phyloP scores from a whole-genome alignment of 768 basidiomycete species.

The Pisolithus albus region DNA sequence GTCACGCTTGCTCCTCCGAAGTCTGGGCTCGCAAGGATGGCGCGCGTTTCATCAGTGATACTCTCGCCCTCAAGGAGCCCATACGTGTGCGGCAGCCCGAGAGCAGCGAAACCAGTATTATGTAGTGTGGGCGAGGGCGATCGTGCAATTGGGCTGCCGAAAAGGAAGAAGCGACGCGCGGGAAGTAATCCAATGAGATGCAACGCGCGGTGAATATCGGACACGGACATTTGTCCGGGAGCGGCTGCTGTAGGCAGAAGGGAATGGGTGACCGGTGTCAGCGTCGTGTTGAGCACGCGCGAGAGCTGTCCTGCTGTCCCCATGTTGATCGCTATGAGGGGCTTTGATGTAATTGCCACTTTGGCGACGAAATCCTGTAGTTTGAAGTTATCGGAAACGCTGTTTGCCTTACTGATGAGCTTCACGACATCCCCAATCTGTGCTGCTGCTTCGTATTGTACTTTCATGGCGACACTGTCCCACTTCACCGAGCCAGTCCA shows the following conservation, averaged over 20 bases:
- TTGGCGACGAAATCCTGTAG: conserved; percentile 65
- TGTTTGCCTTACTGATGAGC: conserved; percentile 79
- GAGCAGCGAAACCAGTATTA: conserved; percentile 74
- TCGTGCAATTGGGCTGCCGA: conserved; percentile 81
- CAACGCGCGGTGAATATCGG: conserved; percentile 76
- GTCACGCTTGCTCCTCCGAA: conserved; percentile 98
- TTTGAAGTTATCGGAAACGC: conserved; percentile 70
- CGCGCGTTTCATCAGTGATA: conserved; percentile 60
- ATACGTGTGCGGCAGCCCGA: conserved; percentile 84
- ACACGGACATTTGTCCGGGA: conserved; percentile 88
- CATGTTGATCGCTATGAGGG: conserved; percentile 94
- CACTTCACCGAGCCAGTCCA: conserved; percentile 83
- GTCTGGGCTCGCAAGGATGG: conserved; percentile 52
- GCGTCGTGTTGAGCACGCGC: conserved; percentile 74
- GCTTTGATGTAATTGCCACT: conserved; percentile 50
- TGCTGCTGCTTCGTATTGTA: conserved; percentile 62
- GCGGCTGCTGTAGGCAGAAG: conserved; percentile 81
- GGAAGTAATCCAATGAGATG: conserved; percentile 78
- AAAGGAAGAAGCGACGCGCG: conserved; percentile 69
- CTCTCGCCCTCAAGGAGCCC: conserved; percentile 64
- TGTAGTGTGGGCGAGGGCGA: conserved; percentile 93
- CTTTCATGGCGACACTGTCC: conserved; percentile 58
- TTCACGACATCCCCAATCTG: conserved; percentile 85
- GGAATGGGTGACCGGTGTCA: conserved; percentile 90
- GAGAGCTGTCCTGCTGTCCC: conserved; percentile 85